These are phyloP conservation scores for Pleodorina starrii DNA, from an alignment of 139 green algal genomes.

Conservation along the genomic window DNA sequence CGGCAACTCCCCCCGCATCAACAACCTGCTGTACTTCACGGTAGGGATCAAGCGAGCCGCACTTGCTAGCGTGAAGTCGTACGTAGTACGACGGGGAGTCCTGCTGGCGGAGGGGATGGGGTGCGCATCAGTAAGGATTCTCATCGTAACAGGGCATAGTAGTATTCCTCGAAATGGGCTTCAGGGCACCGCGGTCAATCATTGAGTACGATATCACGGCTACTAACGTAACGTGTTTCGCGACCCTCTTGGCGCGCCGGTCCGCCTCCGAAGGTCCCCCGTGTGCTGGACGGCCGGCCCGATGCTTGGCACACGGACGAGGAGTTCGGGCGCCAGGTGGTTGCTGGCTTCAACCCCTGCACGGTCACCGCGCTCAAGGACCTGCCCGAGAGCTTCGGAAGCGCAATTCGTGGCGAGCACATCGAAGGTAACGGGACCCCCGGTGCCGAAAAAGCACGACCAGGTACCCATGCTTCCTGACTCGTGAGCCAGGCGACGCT, in stretches of 20 bases:
- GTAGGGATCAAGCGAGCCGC: no score
- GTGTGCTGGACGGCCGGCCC: slow-evolving; percentile 27
- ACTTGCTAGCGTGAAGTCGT: no score
- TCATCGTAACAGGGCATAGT: no score
- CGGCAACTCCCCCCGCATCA: slow-evolving; percentile 8
- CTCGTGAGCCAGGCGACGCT: background rate
- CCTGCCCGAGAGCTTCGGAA: slow-evolving; percentile 40
- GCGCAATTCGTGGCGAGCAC: slow-evolving; percentile 51
- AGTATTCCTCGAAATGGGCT: no score
- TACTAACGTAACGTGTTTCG: no score
- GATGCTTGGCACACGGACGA: slow-evolving; percentile 49
- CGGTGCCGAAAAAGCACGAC: background rate
- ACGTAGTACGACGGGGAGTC: no score
- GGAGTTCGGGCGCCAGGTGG: slow-evolving; percentile 61
- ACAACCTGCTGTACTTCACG: slow-evolving; percentile 37
- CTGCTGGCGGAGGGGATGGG: no score
- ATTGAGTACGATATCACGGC: no score
- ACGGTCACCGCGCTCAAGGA: slow-evolving; percentile 44
- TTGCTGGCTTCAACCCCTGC: slow-evolving; percentile 62
- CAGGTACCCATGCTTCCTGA: background rate
- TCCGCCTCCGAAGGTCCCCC: slow-evolving; percentile 28
- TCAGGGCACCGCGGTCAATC: no score
- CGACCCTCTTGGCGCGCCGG: background rate
- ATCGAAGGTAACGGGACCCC: slow-evolving; percentile 36
- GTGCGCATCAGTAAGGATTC: no score